Base-by-base conservation (phyloP, 1,139 yeast genomes). In the Meyerozyma sp. region DNA sequence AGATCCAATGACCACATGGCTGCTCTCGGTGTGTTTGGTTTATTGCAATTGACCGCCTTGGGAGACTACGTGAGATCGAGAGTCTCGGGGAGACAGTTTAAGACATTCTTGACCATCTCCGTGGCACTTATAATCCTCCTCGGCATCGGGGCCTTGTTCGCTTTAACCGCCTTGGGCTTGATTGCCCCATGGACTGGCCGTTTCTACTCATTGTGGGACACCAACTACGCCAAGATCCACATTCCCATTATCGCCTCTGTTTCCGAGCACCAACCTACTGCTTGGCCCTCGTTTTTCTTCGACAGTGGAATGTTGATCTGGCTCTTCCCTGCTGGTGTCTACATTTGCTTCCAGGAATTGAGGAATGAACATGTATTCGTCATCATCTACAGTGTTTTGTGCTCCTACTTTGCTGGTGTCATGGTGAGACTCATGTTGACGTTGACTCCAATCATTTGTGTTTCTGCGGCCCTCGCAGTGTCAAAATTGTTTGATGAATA, bases 101-200 rank as follows among this genome's bases (percentile, higher is more conserved):
- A 75, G 61, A 75, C 83, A 13, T 80, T 91, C 43, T 78, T 91
- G 63, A 59, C 77, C 34, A 78, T 83, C 18, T 77, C 89, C 2
- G 67, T 87, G 44, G 63, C 70, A 2, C 57, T 79, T 26, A 74
- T 89, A 46, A 69, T 81, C 36, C 58, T 68, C 10, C 55, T 86
- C 34, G 95, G 96, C 44, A 61, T 89, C 43, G 74, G 75, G 10
- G 95, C 84, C 14, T 75, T 94, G 46, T 77, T 88, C 44, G 81
- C 78, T 8, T 81, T 94, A 57, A 93, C 98, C 13, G 85, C 89
- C 49, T 72, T 90, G 47, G 98, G 98, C 14, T 82, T 85, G 66
- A 93, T 94, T 65, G 98, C 98, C 39, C 99, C 99, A 45, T 94
- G 98, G 98, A 90, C 97, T 20, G 99, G 99, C 52, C 85, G 99